phyloP scores from a whole-genome alignment of 306 rosid genomes.

The Trifolium fragiferum region DNA sequence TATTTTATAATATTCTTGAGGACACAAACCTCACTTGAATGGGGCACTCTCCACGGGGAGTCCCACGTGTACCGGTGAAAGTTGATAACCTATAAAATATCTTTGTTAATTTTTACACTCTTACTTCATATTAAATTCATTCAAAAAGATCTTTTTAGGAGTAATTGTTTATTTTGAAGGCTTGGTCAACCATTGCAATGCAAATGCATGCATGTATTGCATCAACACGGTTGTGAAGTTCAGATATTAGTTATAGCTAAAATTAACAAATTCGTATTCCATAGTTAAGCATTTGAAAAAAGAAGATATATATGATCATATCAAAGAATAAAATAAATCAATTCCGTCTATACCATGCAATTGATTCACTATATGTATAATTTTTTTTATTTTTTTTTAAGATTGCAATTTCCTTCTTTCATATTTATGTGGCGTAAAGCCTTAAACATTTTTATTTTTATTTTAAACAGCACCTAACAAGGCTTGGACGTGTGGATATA shows the following conservation, averaged over 20 bases:
- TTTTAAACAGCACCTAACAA: neutral
- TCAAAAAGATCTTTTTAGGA: neutral
- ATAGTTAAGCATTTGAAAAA: neutral
- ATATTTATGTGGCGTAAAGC: neutral
- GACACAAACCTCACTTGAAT: too few species aligned
- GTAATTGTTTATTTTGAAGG: neutral
- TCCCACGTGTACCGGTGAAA: too few species aligned
- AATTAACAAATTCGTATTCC: neutral
- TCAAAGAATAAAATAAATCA: neutral
- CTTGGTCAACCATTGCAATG: neutral
- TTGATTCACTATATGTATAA: neutral
- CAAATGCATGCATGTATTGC: neutral
- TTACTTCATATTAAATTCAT: neutral
- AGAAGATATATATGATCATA: neutral
- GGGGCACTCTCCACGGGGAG: too few species aligned
- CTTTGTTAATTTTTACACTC: too few species aligned
- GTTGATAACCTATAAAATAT: too few species aligned
- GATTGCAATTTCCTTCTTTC: neutral
- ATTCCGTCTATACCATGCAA: conserved; percentile 24
- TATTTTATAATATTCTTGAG: too few species aligned
- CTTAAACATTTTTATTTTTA: neutral
- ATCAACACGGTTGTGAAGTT: neutral
- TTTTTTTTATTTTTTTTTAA: neutral
- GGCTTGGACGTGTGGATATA: conserved; percentile 37
- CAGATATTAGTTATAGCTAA: neutral